phyloP scores from a whole-genome alignment of 2,329 filamentous ascomycete genomes.

The Emergomyces africanus region DNA sequence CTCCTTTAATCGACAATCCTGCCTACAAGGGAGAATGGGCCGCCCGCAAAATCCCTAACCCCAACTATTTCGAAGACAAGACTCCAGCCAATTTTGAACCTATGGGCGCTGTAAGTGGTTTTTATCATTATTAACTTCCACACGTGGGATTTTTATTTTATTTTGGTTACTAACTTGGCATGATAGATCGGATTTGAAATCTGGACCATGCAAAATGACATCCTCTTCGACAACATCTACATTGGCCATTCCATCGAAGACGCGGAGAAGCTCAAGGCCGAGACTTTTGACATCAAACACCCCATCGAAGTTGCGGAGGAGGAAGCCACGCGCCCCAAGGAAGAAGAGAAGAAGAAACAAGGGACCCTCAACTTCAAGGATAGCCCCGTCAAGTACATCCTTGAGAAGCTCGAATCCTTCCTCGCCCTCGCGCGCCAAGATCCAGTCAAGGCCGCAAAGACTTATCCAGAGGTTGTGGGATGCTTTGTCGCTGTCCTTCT shows the following conservation, averaged over 20 bases:
- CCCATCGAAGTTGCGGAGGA: constrained; percentile 69
- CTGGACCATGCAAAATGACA: constrained; percentile 99
- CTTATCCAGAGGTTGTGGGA: constrained; percentile 82
- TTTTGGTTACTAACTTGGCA: constrained; percentile 8
- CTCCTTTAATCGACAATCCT: constrained; percentile 90
- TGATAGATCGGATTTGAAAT: constrained; percentile 89
- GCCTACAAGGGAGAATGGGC: constrained; percentile 94
- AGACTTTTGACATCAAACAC: constrained; percentile 85
- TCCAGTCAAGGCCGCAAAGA: constrained; percentile 72
- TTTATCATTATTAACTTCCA: neutral
- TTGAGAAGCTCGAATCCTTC: constrained; percentile 91
- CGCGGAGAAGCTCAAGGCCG: constrained; percentile 73
- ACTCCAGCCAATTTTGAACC: constrained; percentile 92
- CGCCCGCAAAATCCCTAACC: constrained; percentile 94
- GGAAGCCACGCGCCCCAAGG: constrained; percentile 67
- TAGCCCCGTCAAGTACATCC: constrained; percentile 75
- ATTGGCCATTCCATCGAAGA: constrained; percentile 94
- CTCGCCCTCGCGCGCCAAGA: constrained; percentile 69
- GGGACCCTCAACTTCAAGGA: constrained; percentile 74
- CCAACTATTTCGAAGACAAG: constrained; percentile 94
- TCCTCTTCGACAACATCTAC: constrained; percentile 99
- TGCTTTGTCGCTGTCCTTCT: constrained; percentile 59
- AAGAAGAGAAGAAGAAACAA: constrained; percentile 45
- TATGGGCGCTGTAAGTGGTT: constrained; percentile 74
- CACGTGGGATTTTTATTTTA: neutral